Evolutionary conservation across 371 early-diverging fungal species (phyloP), one percentile per base, ranked within the genome.

Genomic region (Parasitella parasitica): DNA sequence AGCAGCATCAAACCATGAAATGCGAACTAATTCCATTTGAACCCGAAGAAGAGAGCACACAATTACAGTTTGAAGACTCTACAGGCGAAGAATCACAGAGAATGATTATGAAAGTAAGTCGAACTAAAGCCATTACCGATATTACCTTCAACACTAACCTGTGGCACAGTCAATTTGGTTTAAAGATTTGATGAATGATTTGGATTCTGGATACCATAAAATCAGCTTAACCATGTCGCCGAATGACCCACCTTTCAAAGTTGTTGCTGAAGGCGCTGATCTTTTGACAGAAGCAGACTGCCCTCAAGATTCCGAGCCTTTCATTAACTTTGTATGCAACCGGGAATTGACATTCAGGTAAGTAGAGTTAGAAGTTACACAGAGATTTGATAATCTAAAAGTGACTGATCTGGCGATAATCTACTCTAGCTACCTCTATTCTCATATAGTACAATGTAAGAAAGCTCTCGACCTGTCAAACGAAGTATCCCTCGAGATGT

Each of bases 401-500:
- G 53, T 66, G 26, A 54, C 52, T 64, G 28, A 39, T 18, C 27
- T 46, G 49, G 30, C 32, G 20, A 59, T 39, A 36, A 22, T 50
- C 51, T 28, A 13, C 18, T n/a, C n/a, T 70, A 80, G 80, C 16
- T 80, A 80, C 50, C 58, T 57, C 11, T 75, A 61, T 48, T 35
- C 67, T 5, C 70, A 80, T 48, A 65, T 80, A 9, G 56, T 58
- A 11, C 59, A 59, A 7, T 77, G 75, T 35, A 65, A 55, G 20
- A 73, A 69, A 57, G 73, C 77, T 0, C 41, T 80, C 7, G 77
- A 71, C 24, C 54, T 67, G 3, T 69, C 80, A 12, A 53, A 61
- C 56, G 70, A 77, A 39, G 72, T 80, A 0, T 71, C 77, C 1
- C 46, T 80, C 30, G 70, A 73, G 15, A 56, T 77, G 13, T 66